Evolutionary conservation across 2,329 filamentous ascomycete species (phyloP), one percentile per base, ranked within the genome.

Genomic region (Phoma sp.): DNA sequence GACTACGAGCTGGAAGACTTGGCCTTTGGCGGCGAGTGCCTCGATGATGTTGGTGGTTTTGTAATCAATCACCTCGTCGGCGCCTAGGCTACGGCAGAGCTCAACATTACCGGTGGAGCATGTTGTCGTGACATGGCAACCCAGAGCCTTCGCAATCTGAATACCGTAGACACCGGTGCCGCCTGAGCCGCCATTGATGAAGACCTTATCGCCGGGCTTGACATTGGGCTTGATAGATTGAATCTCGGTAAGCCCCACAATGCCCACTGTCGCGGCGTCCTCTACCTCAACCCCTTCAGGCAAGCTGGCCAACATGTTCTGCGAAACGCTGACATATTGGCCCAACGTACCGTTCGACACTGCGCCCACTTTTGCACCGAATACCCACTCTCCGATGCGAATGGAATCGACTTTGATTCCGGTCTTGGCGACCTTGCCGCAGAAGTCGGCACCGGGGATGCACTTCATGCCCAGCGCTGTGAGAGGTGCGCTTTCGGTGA

Each of bases 141-240:
- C 86, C 3, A 84, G 64, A 0, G 76, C 75, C 67, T 87, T 88
- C 7, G 86, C 86, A 39, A 89, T 80, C 65, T 89, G 86, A 47
- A 89, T 83, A 0, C 78, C 82, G 52, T 80, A 87, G 0, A 80
- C 79, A 0, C 87, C 87, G 0, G 79, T 81, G 0, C 86, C 86
- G 8, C 87, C 87, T 5, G 80, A 84, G 0, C 85, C 86, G 10
- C 85, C 86, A 59, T 89, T 88, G 68, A 89, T 81, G 63, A 89
- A 84, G 7, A 89, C 77, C 61, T 79, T 81, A 46, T 83, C 78
- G 6, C 75, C 76, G 5, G 60, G 52, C 52, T 75, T 76, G n/a
- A 73, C 70, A 35, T 75, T 65, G 0, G 72, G 71, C 5, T 62
- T 60, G 23, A 79, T 59, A 22, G 65, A 66, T 58, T 78, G 75